A percentile compares a stretch with the other conserved stretches of the same genome.
Evolutionary conservation across 1,284 basidiomycete species (phyloP).

Genomic region (Apiotrichum domesticum): DNA sequence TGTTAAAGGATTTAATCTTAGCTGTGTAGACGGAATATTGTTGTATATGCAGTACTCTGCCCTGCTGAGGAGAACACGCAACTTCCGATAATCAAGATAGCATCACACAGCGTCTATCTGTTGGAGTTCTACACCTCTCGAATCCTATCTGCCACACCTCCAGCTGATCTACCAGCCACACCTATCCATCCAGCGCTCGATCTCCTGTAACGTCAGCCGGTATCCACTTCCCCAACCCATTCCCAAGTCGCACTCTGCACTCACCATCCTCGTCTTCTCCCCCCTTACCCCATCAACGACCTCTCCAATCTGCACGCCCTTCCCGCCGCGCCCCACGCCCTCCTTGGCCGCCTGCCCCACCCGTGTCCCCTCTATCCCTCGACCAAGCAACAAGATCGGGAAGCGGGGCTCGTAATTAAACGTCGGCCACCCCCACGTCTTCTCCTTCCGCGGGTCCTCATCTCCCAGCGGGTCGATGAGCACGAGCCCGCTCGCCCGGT

Average conservation of each 20-base stretch:
- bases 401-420: constrained; percentile 62
- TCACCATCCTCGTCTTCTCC: constrained; percentile 32
- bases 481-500: constrained; percentile 58
- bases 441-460: constrained; percentile 28
- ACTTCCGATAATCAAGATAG: no score
- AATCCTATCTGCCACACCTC: no score
- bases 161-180: constrained; percentile 24
- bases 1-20: no score
- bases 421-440: constrained; percentile 44
- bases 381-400: constrained; percentile 54
- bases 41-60: no score
- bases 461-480: constrained; percentile 55
- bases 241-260: constrained; percentile 5
- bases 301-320: constrained; percentile 34
- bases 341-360: constrained; percentile 19
- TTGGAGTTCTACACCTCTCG: no score
- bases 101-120: no score
- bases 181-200: constrained; percentile 47
- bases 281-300: constrained; percentile 27
- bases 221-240: not conserved
- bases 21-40: no score
- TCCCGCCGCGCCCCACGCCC: constrained; percentile 35
- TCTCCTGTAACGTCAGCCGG: constrained; percentile 23
- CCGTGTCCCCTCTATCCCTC: constrained; percentile 10
- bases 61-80: no score